Percentiles rank a stretch among this genome's conserved stretches.
Evolutionary conservation across 2,329 filamentous ascomycete species (phyloP).

Genomic region (Setomelanomma holmii): DNA sequence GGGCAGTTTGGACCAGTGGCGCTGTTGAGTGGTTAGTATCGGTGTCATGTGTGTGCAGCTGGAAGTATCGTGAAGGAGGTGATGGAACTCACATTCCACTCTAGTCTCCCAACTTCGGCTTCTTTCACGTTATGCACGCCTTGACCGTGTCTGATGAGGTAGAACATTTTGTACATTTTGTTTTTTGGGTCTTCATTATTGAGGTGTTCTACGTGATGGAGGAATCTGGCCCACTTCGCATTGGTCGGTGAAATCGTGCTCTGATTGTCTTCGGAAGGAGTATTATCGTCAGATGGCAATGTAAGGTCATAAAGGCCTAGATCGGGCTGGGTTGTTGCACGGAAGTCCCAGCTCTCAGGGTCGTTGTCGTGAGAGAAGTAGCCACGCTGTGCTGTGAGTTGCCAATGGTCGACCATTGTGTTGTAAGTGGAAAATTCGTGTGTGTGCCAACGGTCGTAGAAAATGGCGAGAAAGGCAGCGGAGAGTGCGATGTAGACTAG

Average conservation of each 20-base stretch:
- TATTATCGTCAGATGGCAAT: constrained; percentile 60
- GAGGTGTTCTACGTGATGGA: constrained; percentile 60
- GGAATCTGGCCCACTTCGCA: constrained; percentile 67
- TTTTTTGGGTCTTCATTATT: constrained; percentile 53
- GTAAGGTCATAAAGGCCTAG: constrained; percentile 67
- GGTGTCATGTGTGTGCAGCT: constrained; percentile 1
- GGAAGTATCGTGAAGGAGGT: too few species aligned
- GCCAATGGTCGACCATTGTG: constrained; percentile 3
- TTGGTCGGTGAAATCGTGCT: constrained; percentile 28
- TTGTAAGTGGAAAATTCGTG: background rate
- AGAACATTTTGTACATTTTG: constrained; percentile 68
- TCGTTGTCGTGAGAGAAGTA: constrained; percentile 25
- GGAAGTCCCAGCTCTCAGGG: constrained; percentile 18
- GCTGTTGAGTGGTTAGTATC: constrained; percentile 38
- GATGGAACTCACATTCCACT: constrained; percentile 65
- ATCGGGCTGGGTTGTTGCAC: constrained; percentile 21
- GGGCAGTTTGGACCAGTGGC: constrained; percentile 67
- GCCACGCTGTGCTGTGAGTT: constrained; percentile 15
- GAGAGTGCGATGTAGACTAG: background rate
- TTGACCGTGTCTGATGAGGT: constrained; percentile 71
- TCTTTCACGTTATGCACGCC: constrained; percentile 68
- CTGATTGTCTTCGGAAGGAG: too few species aligned
- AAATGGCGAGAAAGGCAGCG: background rate
- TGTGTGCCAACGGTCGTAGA: background rate
- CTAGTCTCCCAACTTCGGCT: constrained; percentile 66